Conservation (phyloP, 2,329 filamentous ascomycete genomes). For the Boeremia lycopersici region DNA sequence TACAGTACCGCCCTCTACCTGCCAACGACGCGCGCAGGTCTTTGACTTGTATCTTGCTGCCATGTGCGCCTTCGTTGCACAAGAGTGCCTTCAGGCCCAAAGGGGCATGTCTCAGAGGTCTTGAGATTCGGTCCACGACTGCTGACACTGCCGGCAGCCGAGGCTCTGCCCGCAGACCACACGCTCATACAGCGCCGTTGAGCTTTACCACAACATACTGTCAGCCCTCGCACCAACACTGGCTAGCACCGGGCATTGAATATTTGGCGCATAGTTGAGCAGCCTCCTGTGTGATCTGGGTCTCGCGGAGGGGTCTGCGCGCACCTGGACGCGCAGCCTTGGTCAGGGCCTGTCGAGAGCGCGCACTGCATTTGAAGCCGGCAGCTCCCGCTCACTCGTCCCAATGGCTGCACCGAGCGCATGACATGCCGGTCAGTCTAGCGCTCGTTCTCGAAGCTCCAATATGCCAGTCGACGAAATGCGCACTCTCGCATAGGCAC, state of each 20-base stretch:
- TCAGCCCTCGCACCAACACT: background rate
- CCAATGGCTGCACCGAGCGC: background rate
- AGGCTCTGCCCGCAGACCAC: background rate
- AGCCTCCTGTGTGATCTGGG: background rate
- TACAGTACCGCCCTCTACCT: slow-evolving; percentile 3
- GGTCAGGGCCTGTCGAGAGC: background rate
- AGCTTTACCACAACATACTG: background rate
- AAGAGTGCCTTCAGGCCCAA: background rate
- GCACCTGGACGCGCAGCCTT: background rate
- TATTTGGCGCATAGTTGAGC: background rate
- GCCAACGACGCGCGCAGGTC: background rate
- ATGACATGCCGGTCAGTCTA: background rate
- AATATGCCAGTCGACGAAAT: background rate
- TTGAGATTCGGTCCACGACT: slow-evolving; percentile 9
- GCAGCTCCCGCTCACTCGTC: background rate
- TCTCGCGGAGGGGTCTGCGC: background rate
- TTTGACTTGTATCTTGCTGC: background rate
- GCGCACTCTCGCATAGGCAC: background rate
- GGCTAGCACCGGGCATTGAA: background rate
- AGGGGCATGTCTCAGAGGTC: slow-evolving; percentile 13
- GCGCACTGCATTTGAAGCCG: background rate
- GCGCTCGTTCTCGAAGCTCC: background rate
- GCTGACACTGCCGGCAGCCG: slow-evolving; percentile 10
- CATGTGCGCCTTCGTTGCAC: slow-evolving; percentile 9
- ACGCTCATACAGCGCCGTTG: background rate